Percentiles rank a stretch among this genome's conserved stretches.
Conservation (phyloP, 1,284 basidiomycete genomes). For the Puccinia polysora region DNA sequence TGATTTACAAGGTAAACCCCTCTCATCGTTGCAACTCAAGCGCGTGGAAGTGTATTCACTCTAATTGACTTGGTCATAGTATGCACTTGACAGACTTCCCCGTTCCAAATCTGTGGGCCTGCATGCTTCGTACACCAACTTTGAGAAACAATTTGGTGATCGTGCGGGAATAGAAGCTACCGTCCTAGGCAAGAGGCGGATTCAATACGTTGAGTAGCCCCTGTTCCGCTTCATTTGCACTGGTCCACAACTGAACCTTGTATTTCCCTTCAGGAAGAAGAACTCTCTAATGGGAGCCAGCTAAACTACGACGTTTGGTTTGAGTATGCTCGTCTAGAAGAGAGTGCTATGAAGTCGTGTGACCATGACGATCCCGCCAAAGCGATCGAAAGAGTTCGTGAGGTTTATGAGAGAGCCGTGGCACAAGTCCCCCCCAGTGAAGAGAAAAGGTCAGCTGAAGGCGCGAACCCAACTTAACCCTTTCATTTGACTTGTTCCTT, state of each 20-base stretch:
- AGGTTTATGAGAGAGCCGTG: constrained; percentile 95
- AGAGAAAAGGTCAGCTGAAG: constrained; percentile 66
- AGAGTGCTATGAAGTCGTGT: constrained; percentile 72
- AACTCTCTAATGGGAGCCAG: constrained; percentile 74
- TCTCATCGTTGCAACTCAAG: background rate
- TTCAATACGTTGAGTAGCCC: constrained; percentile 69
- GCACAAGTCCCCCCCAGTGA: constrained; percentile 84
- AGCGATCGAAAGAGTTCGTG: constrained; percentile 68
- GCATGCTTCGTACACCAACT: constrained; percentile 87
- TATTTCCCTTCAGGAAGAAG: constrained; percentile 60
- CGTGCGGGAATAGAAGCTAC: constrained; percentile 83
- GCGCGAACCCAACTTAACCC: background rate
- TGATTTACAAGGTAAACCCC: constrained; percentile 79
- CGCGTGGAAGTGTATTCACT: constrained; percentile 19
- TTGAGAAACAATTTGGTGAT: constrained; percentile 96
- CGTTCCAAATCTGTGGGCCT: constrained; percentile 78
- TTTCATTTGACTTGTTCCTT: background rate
- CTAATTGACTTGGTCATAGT: constrained; percentile 58
- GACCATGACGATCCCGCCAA: constrained; percentile 64
- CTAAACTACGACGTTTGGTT: constrained; percentile 98
- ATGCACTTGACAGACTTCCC: constrained; percentile 83
- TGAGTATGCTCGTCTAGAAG: constrained; percentile 88
- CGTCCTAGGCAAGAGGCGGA: constrained; percentile 88
- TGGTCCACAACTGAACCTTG: background rate
- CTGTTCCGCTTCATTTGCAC: constrained; percentile 8